These are phyloP conservation scores for Acacia concinna DNA, from an alignment of 331 rosid species.

Conservation along the genomic window DNA sequence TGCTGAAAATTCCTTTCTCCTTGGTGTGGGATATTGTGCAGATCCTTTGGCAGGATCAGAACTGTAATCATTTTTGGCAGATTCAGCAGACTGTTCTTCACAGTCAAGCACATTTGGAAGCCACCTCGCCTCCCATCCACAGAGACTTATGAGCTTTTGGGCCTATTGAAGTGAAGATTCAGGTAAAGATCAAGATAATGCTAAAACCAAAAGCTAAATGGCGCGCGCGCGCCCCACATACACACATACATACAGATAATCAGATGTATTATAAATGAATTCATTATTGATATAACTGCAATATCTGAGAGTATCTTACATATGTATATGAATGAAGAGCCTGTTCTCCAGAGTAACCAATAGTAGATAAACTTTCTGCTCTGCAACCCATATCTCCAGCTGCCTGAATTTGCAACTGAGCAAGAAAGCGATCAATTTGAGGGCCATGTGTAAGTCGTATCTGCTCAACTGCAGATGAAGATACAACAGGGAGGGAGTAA, in stretches of 20 bases:
- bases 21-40: constrained; percentile 31
- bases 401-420: constrained; percentile 49
- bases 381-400: constrained; percentile 66
- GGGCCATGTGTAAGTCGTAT: constrained; percentile 66
- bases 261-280: neutral
- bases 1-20: constrained; percentile 45
- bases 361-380: constrained; percentile 62
- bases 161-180: constrained; percentile 54
- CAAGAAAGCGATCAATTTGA: constrained; percentile 69
- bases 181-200: constrained; percentile 29
- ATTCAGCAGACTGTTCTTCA: constrained; percentile 97
- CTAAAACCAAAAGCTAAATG: constrained; percentile 10
- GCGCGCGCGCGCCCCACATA: no score
- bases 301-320: constrained; percentile 50
- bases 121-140: constrained; percentile 99
- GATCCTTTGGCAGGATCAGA: constrained; percentile 69
- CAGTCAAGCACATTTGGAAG: constrained; percentile 80
- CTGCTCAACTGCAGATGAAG: constrained; percentile 73
- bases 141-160: constrained; percentile 85
- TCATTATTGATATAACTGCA: constrained; percentile 14
- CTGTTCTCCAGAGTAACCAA: constrained; percentile 66
- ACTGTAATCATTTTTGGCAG: constrained; percentile 87
- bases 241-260: neutral
- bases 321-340: constrained; percentile 56
- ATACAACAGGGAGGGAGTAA: constrained; percentile 71